Percentiles rank a stretch among this genome's conserved stretches.
Evolutionary conservation across 306 rosid species (phyloP).

Genomic region (Fragaria iinumae): DNA sequence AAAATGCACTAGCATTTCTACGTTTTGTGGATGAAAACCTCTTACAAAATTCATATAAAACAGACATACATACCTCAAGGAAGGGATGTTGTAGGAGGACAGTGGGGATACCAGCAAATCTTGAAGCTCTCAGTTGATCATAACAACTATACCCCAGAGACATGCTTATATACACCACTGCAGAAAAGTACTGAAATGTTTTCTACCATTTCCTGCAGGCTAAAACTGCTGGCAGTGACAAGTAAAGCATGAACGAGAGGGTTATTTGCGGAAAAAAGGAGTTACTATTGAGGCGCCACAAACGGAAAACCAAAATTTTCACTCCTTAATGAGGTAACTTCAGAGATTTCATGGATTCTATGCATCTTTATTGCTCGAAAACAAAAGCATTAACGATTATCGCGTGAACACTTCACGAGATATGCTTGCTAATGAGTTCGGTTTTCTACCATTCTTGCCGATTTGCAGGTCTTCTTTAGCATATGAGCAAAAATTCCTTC

Average conservation of each 20-base stretch:
- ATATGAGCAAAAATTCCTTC: not conserved
- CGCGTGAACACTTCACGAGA: not conserved
- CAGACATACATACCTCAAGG: not conserved
- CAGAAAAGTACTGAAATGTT: constrained; percentile 1
- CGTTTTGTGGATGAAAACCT: not conserved
- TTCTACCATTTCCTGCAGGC: constrained; percentile 14
- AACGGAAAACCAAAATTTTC: constrained; percentile 12
- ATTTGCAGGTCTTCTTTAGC: not conserved
- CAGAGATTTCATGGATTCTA: constrained; percentile 5
- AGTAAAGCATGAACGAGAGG: not conserved
- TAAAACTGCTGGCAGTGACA: constrained; percentile 1
- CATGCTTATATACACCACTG: constrained; percentile 25
- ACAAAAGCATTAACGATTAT: not conserved
- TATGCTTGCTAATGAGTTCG: not conserved
- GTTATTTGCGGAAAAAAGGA: not conserved
- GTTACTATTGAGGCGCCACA: not conserved
- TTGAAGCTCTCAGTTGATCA: constrained; percentile 6
- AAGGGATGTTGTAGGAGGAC: not conserved
- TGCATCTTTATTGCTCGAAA: constrained; percentile 3
- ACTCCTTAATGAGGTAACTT: not conserved
- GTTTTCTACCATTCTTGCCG: not conserved
- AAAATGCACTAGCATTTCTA: not conserved
- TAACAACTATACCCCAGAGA: not conserved
- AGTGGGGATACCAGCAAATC: not conserved
- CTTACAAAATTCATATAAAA: not conserved